Base-by-base conservation (phyloP, 2,329 filamentous ascomycete genomes). In the Neonectria magnoliae region DNA sequence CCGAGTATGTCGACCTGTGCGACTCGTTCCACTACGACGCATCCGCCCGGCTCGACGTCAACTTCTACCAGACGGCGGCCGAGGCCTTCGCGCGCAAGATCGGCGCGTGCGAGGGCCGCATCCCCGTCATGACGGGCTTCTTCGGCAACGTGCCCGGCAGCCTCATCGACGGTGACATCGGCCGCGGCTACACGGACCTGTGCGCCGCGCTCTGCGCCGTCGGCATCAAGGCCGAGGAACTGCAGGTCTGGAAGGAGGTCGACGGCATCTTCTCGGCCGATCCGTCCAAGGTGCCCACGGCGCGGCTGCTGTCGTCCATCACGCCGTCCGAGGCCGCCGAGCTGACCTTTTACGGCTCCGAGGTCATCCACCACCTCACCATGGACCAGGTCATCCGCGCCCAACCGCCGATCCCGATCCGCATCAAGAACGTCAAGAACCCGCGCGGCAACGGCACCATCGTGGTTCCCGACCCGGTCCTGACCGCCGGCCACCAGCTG, bases 211-310 rank as follows among this genome's bases (percentile, higher is more conserved):
- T 99, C 16, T 91, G 94, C 56, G 94, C 96, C 1, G 95, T 99
- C 10, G 95, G 94, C 4, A 83, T 97, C n/a, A 85, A 88, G 72
- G 96, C 96, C 1, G 84, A 91, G 58, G 96, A 99, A 79, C 86
- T 99, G 57, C 96, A 99, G 79, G 92, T 99, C 68, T 98, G 96
- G 96, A 99, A 99, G 82, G 96, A 99, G 78, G 96, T 99, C 7
- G 96, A 99, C 78, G 94, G 94, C 64, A 97, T 98, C 76, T 96
- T 97, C 80, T 90, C 87, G 2, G 85, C 86, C 6, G 95, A 98
- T 76, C 94, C 94, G 3, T 89, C 92, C 73, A 97, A 97, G 81
- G 93, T 97, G 31, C 94, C 95, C 3, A 98, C 95, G 1, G 97
- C 96, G n/a, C 87, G 91, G 51, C 85, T 99, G n/a, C 86, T 99